These are phyloP conservation scores for Vaccinium corymbosum DNA, from an alignment of 148 eudicot genomes.

Conservation along the genomic window DNA sequence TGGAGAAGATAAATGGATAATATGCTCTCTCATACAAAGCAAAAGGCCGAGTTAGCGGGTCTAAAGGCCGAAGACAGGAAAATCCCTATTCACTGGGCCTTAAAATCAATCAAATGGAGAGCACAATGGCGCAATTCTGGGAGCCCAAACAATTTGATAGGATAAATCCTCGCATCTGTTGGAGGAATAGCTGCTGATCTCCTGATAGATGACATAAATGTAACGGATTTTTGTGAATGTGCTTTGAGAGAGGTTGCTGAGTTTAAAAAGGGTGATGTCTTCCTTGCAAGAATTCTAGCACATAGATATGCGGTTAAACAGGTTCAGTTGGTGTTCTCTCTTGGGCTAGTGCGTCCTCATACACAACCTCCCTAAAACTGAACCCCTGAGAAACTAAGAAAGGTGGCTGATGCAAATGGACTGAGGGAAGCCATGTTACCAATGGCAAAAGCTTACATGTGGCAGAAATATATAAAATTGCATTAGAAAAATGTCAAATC, in stretches of 20 bases:
- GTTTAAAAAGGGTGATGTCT: background rate
- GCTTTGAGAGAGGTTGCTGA: background rate
- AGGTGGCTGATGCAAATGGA: background rate
- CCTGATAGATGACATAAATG: background rate
- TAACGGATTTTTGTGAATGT: background rate
- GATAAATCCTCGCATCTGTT: background rate
- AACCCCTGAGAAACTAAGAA: background rate
- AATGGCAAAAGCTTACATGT: background rate
- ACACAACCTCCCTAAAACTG: background rate
- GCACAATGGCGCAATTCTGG: background rate
- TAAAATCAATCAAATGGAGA: background rate
- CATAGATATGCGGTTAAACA: background rate
- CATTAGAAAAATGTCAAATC: background rate
- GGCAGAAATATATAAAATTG: background rate
- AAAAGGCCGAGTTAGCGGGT: background rate
- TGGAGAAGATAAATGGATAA: background rate
- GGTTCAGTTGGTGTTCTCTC: background rate
- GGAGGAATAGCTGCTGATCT: constrained; percentile 5
- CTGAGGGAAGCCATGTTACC: background rate
- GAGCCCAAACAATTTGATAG: background rate
- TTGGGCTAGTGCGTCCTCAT: background rate
- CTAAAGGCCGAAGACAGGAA: background rate
- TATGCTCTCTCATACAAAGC: background rate
- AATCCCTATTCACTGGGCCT: background rate
- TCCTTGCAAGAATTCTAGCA: background rate